Evolutionary conservation across 2,329 filamentous ascomycete genomes (phyloP).

Genomic region (Parastagonospora avenae): DNA sequence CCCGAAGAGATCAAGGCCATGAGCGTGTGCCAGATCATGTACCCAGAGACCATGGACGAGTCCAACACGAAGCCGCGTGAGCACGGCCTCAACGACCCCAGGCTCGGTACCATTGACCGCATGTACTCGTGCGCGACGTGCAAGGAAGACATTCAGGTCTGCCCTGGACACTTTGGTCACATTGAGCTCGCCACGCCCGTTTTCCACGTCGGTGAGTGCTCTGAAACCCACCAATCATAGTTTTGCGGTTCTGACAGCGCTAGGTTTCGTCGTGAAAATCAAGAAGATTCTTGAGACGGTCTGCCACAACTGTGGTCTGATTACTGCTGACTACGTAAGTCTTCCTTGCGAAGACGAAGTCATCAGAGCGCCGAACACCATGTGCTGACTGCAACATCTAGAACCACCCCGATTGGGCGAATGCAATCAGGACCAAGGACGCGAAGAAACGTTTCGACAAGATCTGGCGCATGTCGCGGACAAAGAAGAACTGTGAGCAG

Average conservation of each 20-base stretch:
- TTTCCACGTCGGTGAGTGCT: slow-evolving; percentile 73
- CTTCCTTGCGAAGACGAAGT: slow-evolving; percentile 62
- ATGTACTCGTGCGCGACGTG: slow-evolving; percentile 96
- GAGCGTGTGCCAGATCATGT: slow-evolving; percentile 95
- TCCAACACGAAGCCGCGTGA: slow-evolving; percentile 87
- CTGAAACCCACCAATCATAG: slow-evolving; percentile 18
- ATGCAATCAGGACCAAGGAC: slow-evolving; percentile 83
- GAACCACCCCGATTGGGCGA: slow-evolving; percentile 79
- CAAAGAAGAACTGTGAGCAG: slow-evolving; percentile 82
- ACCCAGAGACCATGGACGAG: slow-evolving; percentile 99
- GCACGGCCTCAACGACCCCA: slow-evolving; percentile 91
- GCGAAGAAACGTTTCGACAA: slow-evolving; percentile 93
- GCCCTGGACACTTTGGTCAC: slow-evolving; percentile 97
- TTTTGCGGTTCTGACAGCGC: slow-evolving; percentile 8
- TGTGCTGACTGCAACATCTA: slow-evolving; percentile 62
- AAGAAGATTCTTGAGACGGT: slow-evolving; percentile 99
- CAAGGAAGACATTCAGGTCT: slow-evolving; percentile 92
- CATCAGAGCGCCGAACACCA: slow-evolving; percentile 51
- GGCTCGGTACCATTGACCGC: slow-evolving; percentile 94
- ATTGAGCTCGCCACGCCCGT: slow-evolving; percentile 97
- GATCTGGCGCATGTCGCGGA: slow-evolving; percentile 91
- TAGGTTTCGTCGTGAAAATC: slow-evolving; percentile 97
- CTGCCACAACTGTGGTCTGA: slow-evolving; percentile 98
- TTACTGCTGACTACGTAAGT: slow-evolving; percentile 98
- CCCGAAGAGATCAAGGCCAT: slow-evolving; percentile 99